Conservation (phyloP, 2,329 filamentous ascomycete genomes). For the Aspergillus sp. region DNA sequence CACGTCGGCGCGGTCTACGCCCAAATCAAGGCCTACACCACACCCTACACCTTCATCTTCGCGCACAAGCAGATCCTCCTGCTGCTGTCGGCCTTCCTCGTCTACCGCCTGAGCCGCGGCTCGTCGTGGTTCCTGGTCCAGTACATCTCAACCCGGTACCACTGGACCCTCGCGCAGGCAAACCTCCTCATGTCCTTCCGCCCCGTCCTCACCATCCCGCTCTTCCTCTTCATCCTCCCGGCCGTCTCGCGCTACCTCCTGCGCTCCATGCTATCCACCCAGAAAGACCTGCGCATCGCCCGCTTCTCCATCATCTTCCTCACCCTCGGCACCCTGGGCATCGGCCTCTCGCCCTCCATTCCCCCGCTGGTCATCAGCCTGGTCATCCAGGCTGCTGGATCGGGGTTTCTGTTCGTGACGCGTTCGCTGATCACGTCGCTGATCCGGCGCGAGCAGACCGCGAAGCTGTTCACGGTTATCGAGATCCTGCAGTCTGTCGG, state of each 20-base stretch:
- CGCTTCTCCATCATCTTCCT: slow-evolving; percentile 38
- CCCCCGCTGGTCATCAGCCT: slow-evolving; percentile 36
- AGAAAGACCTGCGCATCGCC: slow-evolving; percentile 39
- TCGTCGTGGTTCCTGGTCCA: slow-evolving; percentile 41
- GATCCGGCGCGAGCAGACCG: slow-evolving; percentile 40
- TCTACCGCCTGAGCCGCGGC: slow-evolving; percentile 41
- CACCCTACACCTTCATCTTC: slow-evolving; percentile 33
- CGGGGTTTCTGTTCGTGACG: slow-evolving; percentile 39
- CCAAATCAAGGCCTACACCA: slow-evolving; percentile 19
- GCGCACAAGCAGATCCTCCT: slow-evolving; percentile 33
- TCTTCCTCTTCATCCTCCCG: slow-evolving; percentile 40
- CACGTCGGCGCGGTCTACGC: slow-evolving; percentile 10
- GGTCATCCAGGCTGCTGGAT: slow-evolving; percentile 40
- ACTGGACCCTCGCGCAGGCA: slow-evolving; percentile 38
- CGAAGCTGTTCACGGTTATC: slow-evolving; percentile 41
- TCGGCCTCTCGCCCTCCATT: slow-evolving; percentile 37
- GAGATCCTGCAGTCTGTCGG: slow-evolving; percentile 41
- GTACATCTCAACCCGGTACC: slow-evolving; percentile 44
- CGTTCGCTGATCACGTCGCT: slow-evolving; percentile 41
- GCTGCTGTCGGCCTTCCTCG: slow-evolving; percentile 38
- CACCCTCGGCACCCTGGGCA: slow-evolving; percentile 36
- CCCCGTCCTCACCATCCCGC: slow-evolving; percentile 38
- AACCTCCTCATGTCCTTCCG: slow-evolving; percentile 39
- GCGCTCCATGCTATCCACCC: slow-evolving; percentile 25
- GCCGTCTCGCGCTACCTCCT: slow-evolving; percentile 31